Percentiles rank a stretch among this genome's conserved stretches.
These are phyloP conservation scores for Parastagonospora avenae DNA, from an alignment of 2,329 filamentous ascomycete species.

Conservation along the genomic window DNA sequence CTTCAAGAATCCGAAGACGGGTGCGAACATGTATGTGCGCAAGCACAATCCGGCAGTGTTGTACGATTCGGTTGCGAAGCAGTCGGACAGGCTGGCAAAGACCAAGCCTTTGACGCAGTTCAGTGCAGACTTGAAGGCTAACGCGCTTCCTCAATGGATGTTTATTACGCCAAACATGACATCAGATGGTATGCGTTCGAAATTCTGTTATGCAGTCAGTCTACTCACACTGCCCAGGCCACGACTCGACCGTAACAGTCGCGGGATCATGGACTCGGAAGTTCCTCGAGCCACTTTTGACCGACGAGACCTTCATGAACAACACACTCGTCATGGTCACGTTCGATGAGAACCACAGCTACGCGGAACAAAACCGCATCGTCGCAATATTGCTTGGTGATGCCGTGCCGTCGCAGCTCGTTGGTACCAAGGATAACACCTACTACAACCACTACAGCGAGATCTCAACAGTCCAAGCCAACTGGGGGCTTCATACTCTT, in stretches of 20 bases:
- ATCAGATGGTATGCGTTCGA: constrained; percentile 59
- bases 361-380: constrained; percentile 69
- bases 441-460: constrained; percentile 60
- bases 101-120: constrained; percentile 78
- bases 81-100: constrained; percentile 64
- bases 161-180: constrained; percentile 70
- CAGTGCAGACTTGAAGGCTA: constrained; percentile 47
- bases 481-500: constrained; percentile 53
- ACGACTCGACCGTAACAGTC: constrained; percentile 72
- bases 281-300: constrained; percentile 73
- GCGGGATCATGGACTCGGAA: constrained; percentile 70
- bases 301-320: constrained; percentile 73
- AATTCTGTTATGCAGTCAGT: background rate
- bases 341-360: constrained; percentile 79
- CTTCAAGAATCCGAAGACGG: constrained; percentile 66
- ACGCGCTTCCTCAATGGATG: constrained; percentile 38
- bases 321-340: constrained; percentile 76
- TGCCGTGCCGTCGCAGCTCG: constrained; percentile 67
- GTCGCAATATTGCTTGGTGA: constrained; percentile 75
- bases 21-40: constrained; percentile 77
- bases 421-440: constrained; percentile 70
- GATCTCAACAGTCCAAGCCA: constrained; percentile 52
- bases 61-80: constrained; percentile 68
- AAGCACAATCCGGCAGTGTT: constrained; percentile 76
- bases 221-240: constrained; percentile 39